Evolutionary conservation across 2,329 filamentous ascomycete genomes (phyloP).

Genomic region (Arthrobotrys musiformis): DNA sequence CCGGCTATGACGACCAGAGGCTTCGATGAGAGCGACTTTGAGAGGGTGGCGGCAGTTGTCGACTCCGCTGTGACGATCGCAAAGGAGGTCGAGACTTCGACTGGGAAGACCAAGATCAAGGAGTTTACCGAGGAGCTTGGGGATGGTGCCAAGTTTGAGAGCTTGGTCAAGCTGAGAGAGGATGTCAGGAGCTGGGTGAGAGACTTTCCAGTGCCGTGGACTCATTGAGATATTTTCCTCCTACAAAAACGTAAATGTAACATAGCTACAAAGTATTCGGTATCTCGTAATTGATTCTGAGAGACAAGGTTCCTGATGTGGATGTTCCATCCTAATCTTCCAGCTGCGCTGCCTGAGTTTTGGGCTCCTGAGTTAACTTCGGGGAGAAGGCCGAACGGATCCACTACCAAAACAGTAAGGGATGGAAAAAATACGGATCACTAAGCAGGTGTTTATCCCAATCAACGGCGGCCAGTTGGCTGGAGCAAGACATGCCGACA

Average conservation of each 20-base stretch:
- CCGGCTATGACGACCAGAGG: constrained; percentile 98
- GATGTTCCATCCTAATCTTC: constrained; percentile 21
- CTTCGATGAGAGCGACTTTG: constrained; percentile 89
- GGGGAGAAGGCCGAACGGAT: constrained; percentile 26
- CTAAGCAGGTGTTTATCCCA: constrained; percentile 25
- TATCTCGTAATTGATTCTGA: constrained; percentile 5
- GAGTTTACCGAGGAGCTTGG: constrained; percentile 76
- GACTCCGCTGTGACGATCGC: constrained; percentile 84
- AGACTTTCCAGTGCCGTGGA: constrained; percentile 77
- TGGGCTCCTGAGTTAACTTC: constrained; percentile 21
- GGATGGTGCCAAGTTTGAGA: constrained; percentile 73
- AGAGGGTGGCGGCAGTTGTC: constrained; percentile 83
- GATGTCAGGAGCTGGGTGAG: constrained; percentile 83
- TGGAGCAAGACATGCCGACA: constrained; percentile 31
- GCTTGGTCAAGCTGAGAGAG: constrained; percentile 77
- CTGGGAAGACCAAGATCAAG: constrained; percentile 74
- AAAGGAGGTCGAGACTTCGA: constrained; percentile 74
- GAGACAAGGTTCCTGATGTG: constrained; percentile 20
- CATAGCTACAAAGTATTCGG: neutral
- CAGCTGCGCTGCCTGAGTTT: constrained; percentile 40
- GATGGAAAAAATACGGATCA: constrained; percentile 20
- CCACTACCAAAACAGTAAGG: constrained; percentile 29
- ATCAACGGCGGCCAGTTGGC: constrained; percentile 44
- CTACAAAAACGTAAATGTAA: constrained; percentile 24
- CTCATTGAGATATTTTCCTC: constrained; percentile 59